These are phyloP conservation scores for Microbotryum saponariae DNA, from an alignment of 1,284 basidiomycete species.

Conservation along the genomic window DNA sequence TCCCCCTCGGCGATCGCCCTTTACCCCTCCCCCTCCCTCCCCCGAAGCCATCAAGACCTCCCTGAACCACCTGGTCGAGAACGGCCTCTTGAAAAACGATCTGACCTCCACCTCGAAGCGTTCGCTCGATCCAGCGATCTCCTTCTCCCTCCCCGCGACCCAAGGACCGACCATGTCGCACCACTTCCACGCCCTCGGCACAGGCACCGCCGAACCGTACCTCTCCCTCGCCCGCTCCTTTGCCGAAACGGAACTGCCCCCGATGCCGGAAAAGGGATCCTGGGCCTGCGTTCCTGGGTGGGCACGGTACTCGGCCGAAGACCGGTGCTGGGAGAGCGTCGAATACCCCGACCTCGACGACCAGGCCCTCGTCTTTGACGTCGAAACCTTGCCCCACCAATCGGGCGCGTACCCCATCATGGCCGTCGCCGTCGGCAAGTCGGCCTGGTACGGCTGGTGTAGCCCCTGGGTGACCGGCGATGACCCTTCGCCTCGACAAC, in stretches of 20 bases:
- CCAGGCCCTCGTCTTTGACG: conserved; percentile 77
- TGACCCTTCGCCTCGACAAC: conserved; percentile 56
- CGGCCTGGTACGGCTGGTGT: conserved; percentile 93
- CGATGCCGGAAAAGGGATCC: conserved; percentile 51
- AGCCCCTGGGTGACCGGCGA: conserved; percentile 82
- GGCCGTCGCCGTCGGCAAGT: conserved; percentile 75
- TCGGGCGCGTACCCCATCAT: conserved; percentile 77
- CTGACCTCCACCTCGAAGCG: not conserved
- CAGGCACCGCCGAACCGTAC: conserved; percentile 69
- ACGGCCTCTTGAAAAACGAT: conserved; percentile 14
- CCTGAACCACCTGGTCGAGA: conserved; percentile 16
- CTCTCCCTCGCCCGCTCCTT: conserved; percentile 64
- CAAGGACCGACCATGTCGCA: conserved; percentile 76
- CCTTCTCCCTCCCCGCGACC: conserved; percentile 74
- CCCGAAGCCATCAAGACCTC: conserved; percentile 24
- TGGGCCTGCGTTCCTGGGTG: conserved; percentile 78
- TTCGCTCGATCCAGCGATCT: conserved; percentile 47
- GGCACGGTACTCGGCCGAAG: conserved; percentile 73
- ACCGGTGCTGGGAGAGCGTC: conserved; percentile 40
- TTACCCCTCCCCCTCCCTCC: conserved; percentile 18
- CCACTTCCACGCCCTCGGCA: conserved; percentile 80
- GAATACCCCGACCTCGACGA: conserved; percentile 49
- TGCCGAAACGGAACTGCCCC: conserved; percentile 52
- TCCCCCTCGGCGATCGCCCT: conserved; percentile 17
- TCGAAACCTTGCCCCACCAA: conserved; percentile 76